Evolutionary conservation across 805 yeast genomes (phyloP), one percentile per base, ranked within the genome.

Genomic region (Metschnikowia koreensis): DNA sequence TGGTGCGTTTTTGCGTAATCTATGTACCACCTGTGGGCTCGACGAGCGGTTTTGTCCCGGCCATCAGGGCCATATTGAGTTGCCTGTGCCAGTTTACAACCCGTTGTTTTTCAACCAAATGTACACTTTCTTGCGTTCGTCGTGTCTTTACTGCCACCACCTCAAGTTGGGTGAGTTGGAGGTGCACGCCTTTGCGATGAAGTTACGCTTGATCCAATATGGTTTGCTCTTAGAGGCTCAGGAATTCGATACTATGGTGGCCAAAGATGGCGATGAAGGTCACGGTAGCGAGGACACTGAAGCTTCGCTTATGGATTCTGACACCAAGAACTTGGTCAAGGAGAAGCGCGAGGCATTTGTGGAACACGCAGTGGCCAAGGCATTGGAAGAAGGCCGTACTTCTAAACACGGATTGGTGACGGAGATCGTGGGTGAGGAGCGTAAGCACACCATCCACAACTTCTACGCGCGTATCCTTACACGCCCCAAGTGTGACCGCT

Each of bases 21-120:
- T 88, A 46, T 91, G 99, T 81, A 80, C 94, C 22, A 93, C 98
- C 1, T 94, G 99, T 81, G 97, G 98, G 16, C 77, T 93, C 56
- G 97, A 92, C 67, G 97, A 93, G 60, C 84, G 87, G 65, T 85
- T 82, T 61, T 94, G 99, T 75, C 97, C 97, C 4, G 99, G 99
- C 44, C 99, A 94, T 69, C 90, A 91, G 69, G 99, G 99, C 55
- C 99, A 94, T 69, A 91, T 94, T 57, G 97, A 93, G 68, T 79
- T 94, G 57, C 99, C 99, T 6, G 86, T 91, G 40, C 96, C 98
- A 4, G 96, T 89, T 41, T 94, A 90, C 76, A 93, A 90, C 67
- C 98, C 99, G 16, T 73, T 94, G 60, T 94, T 96, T 65, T 94
- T 96, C 82, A 82, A 84, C 65, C 97, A 93, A 71, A 76, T 94